phyloP scores from a whole-genome alignment of 2,329 filamentous ascomycete species.

The Penicillium sp. region DNA sequence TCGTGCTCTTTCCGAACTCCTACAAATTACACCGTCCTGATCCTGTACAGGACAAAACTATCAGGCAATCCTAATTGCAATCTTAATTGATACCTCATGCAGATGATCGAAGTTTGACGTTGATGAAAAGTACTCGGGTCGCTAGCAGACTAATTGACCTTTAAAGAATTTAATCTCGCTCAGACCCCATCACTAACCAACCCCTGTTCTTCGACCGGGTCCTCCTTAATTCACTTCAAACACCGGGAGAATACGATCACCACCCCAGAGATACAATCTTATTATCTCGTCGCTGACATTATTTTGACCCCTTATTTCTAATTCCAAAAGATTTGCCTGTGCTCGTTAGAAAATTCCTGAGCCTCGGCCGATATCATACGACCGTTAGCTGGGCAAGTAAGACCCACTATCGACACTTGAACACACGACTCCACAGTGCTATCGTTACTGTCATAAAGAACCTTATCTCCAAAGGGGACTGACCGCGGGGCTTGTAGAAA shows the following conservation, averaged over 20 bases:
- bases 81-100: neutral
- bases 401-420: slow-evolving; percentile 3
- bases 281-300: neutral
- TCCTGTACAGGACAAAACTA: neutral
- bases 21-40: neutral
- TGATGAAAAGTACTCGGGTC: slow-evolving; percentile 6
- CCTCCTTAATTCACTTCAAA: neutral
- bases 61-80: neutral
- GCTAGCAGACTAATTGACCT: neutral
- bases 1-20: neutral
- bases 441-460: neutral
- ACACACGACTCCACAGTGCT: slow-evolving; percentile 1
- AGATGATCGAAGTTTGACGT: neutral
- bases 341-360: neutral
- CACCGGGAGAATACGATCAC: neutral
- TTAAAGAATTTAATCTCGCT: neutral
- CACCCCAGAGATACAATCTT: too few relatives aligned
- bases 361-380: slow-evolving; percentile 8
- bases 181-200: neutral
- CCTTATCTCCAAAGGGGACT: neutral
- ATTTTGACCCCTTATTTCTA: neutral
- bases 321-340: neutral
- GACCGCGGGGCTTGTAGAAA: neutral
- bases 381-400: neutral
- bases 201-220: neutral